Evolutionary conservation across 31 red algal species (phyloP), one percentile per base, ranked within the genome.

Genomic region (Endocladia muricata): DNA sequence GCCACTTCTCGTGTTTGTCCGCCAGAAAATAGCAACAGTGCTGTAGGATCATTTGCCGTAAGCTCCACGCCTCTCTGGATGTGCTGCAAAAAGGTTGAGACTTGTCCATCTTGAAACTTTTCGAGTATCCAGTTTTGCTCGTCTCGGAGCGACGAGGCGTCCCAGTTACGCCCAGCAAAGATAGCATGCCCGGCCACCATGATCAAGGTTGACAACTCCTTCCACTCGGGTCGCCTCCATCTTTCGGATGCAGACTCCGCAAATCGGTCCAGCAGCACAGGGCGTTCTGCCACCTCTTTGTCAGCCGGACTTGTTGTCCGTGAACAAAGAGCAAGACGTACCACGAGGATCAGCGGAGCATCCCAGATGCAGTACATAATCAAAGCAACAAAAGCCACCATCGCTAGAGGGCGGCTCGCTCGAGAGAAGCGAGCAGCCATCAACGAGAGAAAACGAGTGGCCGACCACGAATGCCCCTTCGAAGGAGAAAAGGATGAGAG

Each of bases 131-230:
- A 97, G 30, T 92, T 89, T 13, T 22, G n/a, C 36, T 97, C 94
- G 59, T 84, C 67, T 0, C 28, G 21, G 11, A 95, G 65, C 26
- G 77, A 79, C 37, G 36, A 58, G 31, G 37, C 11, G 11, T 74
- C 76, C 62, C 68, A 92, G 21, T 40, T 33, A 37, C 2, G 30
- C 4, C 79, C 84, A 15, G 69, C 70, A 42, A 74, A 97, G 26
- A 97, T 73, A 23, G 94, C 89, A 63, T 97, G 88, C n/a, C 94
- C 94, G 43, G 94, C 94, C 9, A 92, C 88, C 68, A 97, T 88
- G 73, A 97, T 58, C 37, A 97, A 78, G 26, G 74, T 84, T 8
- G 58, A 77, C 15, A 92, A 61, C 11, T 41, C 33, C 23, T 54
- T 67, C 31, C 65, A 68, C 26, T 69, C 29, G 5, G 55, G 58